Base-by-base conservation (phyloP, 202 grass and related monocot genomes). In the Setaria italica region DNA sequence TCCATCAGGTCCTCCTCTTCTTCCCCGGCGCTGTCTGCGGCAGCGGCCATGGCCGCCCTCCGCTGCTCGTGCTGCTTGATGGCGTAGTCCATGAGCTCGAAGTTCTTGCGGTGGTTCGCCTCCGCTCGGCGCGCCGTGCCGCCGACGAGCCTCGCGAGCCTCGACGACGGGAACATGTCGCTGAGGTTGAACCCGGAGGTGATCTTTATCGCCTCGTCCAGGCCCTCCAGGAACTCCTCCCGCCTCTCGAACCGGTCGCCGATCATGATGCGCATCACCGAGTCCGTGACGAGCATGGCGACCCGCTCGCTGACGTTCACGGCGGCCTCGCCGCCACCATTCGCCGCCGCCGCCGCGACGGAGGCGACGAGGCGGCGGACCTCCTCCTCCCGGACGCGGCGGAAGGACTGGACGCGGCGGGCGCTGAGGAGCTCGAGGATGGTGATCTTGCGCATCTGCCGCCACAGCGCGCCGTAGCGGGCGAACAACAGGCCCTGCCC, bases 331-430 rank as follows among this genome's bases (percentile, higher is more conserved):
- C 66, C 34, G 15, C 45, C 2, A n/a, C 11, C 25, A 25, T 25
- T 25, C 15, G 19, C 76, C 34, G 15, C 45, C 2, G 34, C 12
- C 11, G 14, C 76, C 0, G 30, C 17, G 15, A 77, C 1, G 46
- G 29, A 47, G 6, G 41, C 6, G 41, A 79, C 80, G 30, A 79
- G 48, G 39, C 79, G 25, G 12, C n/a, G 2, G 9, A 13, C 72
- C 53, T 89, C 87, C 20, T 85, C 87, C 60, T 89, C 81, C 11
- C 81, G 48, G 12, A 89, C 15, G 19, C 20, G 35, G 43, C 70
- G 82, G 47, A 86, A 90, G 20, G 88, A 86, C 37, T 56, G 54
- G 54, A 56, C 54, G 54, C 54, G 54, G 17, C 54, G 54, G 54
- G 54, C 54, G 54, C 54, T 78, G 34, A 90, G 74, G 0, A 90